Evolutionary conservation across 225 moss, liverwort and hornwort species (phyloP), one percentile per base, ranked within the genome.

Genomic region (Bryoerythrophyllum caledonicum): DNA sequence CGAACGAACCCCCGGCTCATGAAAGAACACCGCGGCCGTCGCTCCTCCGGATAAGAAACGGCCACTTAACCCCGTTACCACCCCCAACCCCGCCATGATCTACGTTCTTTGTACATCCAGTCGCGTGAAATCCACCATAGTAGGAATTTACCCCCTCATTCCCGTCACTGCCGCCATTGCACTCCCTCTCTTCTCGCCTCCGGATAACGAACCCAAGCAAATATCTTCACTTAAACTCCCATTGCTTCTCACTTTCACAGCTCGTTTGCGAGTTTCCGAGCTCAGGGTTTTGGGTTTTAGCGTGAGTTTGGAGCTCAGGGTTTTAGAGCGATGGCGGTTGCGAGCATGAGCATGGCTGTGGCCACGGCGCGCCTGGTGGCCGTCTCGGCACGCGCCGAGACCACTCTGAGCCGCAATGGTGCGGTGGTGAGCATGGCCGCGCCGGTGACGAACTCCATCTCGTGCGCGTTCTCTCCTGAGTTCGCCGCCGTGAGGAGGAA

Each of bases 281-380:
- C 54, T 54, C 15, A 32, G 72, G 72, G 60, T 60, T 46, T 60
- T 44, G 59, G 71, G 28, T 43, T 56, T 51, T 9, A 8, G 38
- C 38, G 38, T 8, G 38, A 38, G 38, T 46, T 60, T 30, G 59
- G 71, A 8, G 63, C 21, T 61, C 15, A 57, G 55, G 6, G 17
- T 26, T 16, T 8, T 25, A 3, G 51, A 66, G 65, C 48, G 6
- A 81, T 81, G 81, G 76, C 81, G 81, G 65, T 59, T 28, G 49
- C 75, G 8, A 66, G 71, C 65, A 60, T 81, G 81, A 81, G 70
- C 64, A 71, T 76, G 66, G 30, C 76, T 11, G 81, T 71, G 58
- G 70, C 58, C 51, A 40, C 64, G 6, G 49, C 71, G 15, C 55
- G 71, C 25, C 21, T 71, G 34, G 58, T 56, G 0, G 64, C 56